Conservation (phyloP, 768 basidiomycete species). For the Boletus huronensis region DNA sequence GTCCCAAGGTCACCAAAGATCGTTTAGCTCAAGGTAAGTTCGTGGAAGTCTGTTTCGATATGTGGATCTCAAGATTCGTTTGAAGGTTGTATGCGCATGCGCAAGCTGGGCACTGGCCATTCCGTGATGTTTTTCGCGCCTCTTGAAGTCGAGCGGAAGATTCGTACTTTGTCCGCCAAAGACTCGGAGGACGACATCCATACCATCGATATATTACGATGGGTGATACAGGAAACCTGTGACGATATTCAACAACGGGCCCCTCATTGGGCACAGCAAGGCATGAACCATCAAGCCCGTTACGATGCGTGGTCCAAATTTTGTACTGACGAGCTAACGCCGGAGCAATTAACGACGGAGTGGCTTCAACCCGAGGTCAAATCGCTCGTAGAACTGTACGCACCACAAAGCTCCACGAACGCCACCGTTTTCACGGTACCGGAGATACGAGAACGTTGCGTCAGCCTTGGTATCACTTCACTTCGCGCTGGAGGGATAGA, state of each 20-base stretch:
- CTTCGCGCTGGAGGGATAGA: constrained; percentile 28
- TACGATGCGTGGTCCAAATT: constrained; percentile 17
- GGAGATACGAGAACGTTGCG: constrained; percentile 26
- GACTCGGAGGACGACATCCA: neutral
- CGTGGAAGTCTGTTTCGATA: too few species aligned
- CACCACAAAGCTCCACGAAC: constrained; percentile 2
- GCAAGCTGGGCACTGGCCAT: constrained; percentile 43
- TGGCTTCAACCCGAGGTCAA: constrained; percentile 43
- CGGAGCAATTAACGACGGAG: neutral
- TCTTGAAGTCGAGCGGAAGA: constrained; percentile 35
- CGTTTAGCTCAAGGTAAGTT: constrained; percentile 41
- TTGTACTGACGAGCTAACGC: constrained; percentile 5
- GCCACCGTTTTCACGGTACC: neutral
- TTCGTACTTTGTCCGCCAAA: constrained; percentile 28
- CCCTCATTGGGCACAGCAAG: constrained; percentile 44
- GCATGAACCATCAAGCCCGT: constrained; percentile 32
- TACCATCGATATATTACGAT: constrained; percentile 40
- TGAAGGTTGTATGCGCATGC: constrained; percentile 49
- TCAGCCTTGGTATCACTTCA: constrained; percentile 25
- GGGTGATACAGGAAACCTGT: constrained; percentile 46
- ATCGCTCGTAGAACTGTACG: constrained; percentile 36
- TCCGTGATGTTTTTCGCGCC: constrained; percentile 46
- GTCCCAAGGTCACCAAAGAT: constrained; percentile 51
- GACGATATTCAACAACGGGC: constrained; percentile 34
- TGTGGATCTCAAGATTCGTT: neutral